A percentile compares a stretch with the other conserved stretches of the same genome.
Conservation (phyloP, 2,329 filamentous ascomycete genomes). For the Calonectria crousiana region DNA sequence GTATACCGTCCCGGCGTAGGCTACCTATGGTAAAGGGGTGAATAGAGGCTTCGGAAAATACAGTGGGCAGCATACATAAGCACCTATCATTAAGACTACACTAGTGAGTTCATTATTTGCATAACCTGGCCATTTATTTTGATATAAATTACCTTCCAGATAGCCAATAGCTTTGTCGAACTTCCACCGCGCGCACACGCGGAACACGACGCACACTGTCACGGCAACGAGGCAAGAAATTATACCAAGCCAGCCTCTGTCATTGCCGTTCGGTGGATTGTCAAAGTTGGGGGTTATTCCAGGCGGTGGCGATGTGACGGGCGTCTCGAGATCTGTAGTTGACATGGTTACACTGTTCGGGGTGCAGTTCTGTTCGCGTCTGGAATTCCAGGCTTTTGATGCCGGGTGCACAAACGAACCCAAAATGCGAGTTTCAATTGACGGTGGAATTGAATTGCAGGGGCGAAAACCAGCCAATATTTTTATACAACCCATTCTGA, state of each 20-base stretch:
- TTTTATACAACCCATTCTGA: neutral
- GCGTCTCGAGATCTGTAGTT: neutral
- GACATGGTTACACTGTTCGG: neutral
- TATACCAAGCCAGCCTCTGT: neutral
- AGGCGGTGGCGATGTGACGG: neutral
- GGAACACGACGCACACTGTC: neutral
- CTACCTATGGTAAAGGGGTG: neutral
- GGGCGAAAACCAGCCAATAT: neutral
- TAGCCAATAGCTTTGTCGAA: neutral
- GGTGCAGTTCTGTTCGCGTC: too few relatives aligned
- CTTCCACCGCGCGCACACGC: neutral
- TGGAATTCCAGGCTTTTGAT: neutral
- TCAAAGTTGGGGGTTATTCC: neutral
- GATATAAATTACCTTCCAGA: neutral
- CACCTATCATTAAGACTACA: neutral
- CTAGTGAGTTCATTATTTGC: neutral
- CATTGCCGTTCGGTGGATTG: neutral
- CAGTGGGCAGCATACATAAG: neutral
- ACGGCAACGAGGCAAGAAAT: neutral
- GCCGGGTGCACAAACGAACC: neutral
- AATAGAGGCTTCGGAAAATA: neutral
- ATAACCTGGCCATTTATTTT: neutral
- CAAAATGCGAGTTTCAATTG: neutral
- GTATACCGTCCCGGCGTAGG: neutral
- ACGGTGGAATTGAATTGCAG: neutral